A percentile compares a stretch with the other conserved stretches of the same genome.
Conservation (phyloP, 108 stramenopile genomes). For the Conticribra guillardii region DNA sequence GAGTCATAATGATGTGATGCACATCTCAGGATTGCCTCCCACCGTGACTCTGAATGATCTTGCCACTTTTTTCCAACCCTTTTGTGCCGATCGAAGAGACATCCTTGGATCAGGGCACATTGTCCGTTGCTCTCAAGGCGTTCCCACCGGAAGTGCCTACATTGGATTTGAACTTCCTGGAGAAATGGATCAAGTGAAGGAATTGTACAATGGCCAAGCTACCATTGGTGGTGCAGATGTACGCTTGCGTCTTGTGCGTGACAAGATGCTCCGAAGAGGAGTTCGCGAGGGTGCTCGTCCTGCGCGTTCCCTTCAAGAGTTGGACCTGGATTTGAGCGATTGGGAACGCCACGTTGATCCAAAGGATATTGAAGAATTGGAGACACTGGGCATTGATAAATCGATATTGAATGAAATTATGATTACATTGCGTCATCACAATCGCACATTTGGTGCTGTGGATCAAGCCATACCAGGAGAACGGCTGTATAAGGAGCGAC, state of each 20-base stretch:
- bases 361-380: constrained; percentile 67
- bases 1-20: constrained; percentile 72
- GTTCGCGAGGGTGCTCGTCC: constrained; percentile 58
- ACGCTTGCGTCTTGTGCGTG: constrained; percentile 42
- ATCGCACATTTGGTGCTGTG: constrained; percentile 66
- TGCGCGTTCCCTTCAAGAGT: constrained; percentile 62
- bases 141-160: constrained; percentile 75
- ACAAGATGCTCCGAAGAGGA: constrained; percentile 44
- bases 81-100: constrained; percentile 65
- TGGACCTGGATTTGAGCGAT: constrained; percentile 71
- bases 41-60: constrained; percentile 68
- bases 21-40: constrained; percentile 69
- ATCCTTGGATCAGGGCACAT: constrained; percentile 79
- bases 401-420: constrained; percentile 69
- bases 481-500: constrained; percentile 56
- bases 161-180: constrained; percentile 83
- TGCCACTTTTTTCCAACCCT: constrained; percentile 72
- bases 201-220: constrained; percentile 39
- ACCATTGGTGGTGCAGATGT: constrained; percentile 48
- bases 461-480: constrained; percentile 78
- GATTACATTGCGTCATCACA: constrained; percentile 70
- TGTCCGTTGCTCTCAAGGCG: constrained; percentile 65
- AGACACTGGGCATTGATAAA: constrained; percentile 61
- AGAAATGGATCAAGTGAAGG: constrained; percentile 65
- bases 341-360: constrained; percentile 87